Percentiles rank a stretch among this genome's conserved stretches.
phyloP scores from a whole-genome alignment of 73 alveolate species.

The Tetrahymena borealis region DNA sequence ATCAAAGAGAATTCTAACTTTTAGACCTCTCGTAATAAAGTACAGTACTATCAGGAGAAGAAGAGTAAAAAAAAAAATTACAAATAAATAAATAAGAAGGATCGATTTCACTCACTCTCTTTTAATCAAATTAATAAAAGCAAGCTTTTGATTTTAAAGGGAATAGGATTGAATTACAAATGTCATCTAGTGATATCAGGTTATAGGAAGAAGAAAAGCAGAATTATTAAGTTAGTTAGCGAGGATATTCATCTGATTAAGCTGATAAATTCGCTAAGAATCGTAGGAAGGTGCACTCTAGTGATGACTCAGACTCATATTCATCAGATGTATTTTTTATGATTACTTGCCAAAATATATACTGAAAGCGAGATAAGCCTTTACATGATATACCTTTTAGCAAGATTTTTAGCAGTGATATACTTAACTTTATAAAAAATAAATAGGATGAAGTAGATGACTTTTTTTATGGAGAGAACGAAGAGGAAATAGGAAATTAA shows the following conservation, averaged over 20 bases:
- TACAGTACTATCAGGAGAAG: neutral
- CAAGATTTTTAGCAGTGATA: too few relatives aligned
- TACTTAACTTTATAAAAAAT: too few relatives aligned
- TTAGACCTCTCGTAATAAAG: neutral
- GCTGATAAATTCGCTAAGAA: neutral
- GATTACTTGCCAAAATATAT: neutral
- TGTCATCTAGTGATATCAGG: neutral
- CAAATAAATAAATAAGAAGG: neutral
- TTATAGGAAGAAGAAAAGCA: neutral
- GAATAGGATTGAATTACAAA: neutral
- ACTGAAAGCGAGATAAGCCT: neutral
- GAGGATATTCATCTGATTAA: neutral
- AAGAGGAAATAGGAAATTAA: neutral
- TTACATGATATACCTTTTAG: too few relatives aligned
- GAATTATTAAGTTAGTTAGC: neutral
- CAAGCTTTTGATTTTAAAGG: neutral
- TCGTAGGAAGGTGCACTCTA: neutral
- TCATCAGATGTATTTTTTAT: neutral
- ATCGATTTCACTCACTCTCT: neutral
- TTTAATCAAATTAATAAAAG: neutral
- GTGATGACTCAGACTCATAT: neutral
- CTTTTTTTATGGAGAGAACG: neutral
- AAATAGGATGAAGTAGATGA: neutral
- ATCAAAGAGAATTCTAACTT: neutral
- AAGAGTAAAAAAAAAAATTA: neutral